A percentile compares a stretch with the other conserved stretches of the same genome.
phyloP scores from a whole-genome alignment of 2,329 filamentous ascomycete species.

The Pseudopithomyces chartarum region DNA sequence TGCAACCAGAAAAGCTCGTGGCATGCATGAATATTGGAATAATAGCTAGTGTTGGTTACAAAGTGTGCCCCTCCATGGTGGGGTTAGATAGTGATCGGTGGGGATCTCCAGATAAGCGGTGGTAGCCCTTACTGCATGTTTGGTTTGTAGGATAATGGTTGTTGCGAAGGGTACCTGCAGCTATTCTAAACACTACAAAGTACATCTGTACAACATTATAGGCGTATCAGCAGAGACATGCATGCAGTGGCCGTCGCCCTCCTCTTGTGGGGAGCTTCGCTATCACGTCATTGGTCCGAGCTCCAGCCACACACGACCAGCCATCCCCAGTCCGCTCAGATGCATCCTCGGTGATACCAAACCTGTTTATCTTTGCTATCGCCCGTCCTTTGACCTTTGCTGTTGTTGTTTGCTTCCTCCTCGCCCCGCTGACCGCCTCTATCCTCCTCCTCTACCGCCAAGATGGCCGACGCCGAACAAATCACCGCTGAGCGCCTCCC shows the following conservation, averaged over 20 bases:
- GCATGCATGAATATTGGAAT: too few species aligned
- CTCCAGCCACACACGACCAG: constrained; percentile 21
- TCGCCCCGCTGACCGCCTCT: not conserved
- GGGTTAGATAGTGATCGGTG: not conserved
- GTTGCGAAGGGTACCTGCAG: too few species aligned
- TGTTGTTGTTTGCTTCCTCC: not conserved
- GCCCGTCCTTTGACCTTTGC: constrained; percentile 3
- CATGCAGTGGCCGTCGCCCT: not conserved
- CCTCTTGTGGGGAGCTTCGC: not conserved
- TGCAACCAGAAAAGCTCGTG: too few species aligned
- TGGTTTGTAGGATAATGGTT: not conserved
- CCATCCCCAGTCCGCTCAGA: constrained; percentile 2
- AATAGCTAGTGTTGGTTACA: too few species aligned
- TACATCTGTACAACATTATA: not conserved
- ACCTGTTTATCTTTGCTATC: constrained; percentile 4
- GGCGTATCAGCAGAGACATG: too few species aligned
- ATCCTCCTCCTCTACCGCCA: not conserved
- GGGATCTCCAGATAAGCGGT: not conserved
- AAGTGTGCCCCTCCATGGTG: not conserved
- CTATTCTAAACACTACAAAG: too few species aligned
- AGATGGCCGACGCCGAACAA: constrained; percentile 28
- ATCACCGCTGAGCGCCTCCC: constrained; percentile 70
- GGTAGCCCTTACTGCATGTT: too few species aligned
- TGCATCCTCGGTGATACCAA: not conserved
- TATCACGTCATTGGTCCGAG: constrained; percentile 36